Evolutionary conservation across 495 filamentous ascomycete species (phyloP).

Genomic region (Penicillium dipodomyicola): DNA sequence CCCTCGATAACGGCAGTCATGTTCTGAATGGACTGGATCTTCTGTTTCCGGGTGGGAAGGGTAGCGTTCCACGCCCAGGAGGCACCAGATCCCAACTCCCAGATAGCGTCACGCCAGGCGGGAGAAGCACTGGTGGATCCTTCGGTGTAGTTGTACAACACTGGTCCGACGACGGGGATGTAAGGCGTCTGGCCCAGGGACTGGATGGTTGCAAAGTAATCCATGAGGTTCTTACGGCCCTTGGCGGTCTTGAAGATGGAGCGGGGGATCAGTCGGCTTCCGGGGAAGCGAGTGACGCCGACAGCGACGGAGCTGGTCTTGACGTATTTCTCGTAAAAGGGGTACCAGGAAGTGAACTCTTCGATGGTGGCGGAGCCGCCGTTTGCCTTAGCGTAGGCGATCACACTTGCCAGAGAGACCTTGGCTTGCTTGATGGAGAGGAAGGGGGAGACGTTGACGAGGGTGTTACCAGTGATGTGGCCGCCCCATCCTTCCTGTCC

Average conservation of each 20-base stretch:
- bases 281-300: conserved; percentile 31
- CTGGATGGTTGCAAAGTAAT: background rate
- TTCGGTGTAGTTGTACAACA: conserved; percentile 26
- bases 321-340: conserved; percentile 39
- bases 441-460: conserved; percentile 40
- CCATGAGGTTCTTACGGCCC: conserved; percentile 29
- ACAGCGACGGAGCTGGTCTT: conserved; percentile 30
- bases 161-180: background rate
- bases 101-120: conserved; percentile 44
- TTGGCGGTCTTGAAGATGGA: conserved; percentile 26
- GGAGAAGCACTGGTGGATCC: conserved; percentile 40
- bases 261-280: conserved; percentile 39
- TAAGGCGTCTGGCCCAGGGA: background rate
- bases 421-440: conserved; percentile 19
- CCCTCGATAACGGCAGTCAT: conserved; percentile 27
- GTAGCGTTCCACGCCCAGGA: conserved; percentile 9
- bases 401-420: background rate
- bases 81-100: conserved; percentile 36
- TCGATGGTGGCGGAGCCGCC: conserved; percentile 33
- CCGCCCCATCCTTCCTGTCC: conserved; percentile 49
- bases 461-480: conserved; percentile 36
- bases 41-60: background rate
- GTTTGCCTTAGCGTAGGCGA: conserved; percentile 29
- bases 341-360: conserved; percentile 30
- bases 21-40: background rate